Base-by-base conservation (phyloP, 2,329 filamentous ascomycete genomes). In the Alternaria ethzedia region DNA sequence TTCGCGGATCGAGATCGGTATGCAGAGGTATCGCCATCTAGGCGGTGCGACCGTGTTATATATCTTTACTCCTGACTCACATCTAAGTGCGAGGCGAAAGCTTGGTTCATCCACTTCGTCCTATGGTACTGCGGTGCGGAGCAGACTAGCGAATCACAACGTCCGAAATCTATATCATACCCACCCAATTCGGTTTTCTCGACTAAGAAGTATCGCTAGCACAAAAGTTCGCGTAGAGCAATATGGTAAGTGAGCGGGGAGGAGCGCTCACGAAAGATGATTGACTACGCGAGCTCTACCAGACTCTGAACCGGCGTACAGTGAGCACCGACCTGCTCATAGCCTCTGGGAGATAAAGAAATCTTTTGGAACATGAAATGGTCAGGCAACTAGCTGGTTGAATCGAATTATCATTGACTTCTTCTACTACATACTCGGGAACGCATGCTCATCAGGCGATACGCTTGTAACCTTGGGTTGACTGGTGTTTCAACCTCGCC, bases 331-430 rank as follows among this genome's bases (percentile, higher is more conserved):
- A 36, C 32, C 4, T 4, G 8, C 32, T 36, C 32, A 36, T 36
- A 36, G 32, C 32, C 32, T 10, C 8, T 3, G 32, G 3, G 32
- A 36, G 7, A 36, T 10, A 3, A 36, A n/a, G 32, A 36, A 9
- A 36, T n/a, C 4, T 2, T 36, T 5, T 1, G 32, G 0, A 36
- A 5, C 4, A 36, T 9, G 0, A 5, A 36, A 0, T 36, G 32
- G 2, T 0, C 32, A 36, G 32, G 32, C 13, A n/a, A 36, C 13
- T 36, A n/a, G 32, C 2, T 36, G 7, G 1, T 5, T n/a, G 0
- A 2, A 36, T n/a, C 15, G 4, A 36, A 3, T n/a, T 36, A 4
- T 36, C 32, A 36, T 36, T 4, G 0, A n/a, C n/a, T n/a, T n/a
- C n/a, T n/a, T n/a, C n/a, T n/a, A n/a, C n/a, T 36, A 36, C 15